phyloP scores from a whole-genome alignment of 176 grass and related monocot genomes.

The Lolium multiflorum region DNA sequence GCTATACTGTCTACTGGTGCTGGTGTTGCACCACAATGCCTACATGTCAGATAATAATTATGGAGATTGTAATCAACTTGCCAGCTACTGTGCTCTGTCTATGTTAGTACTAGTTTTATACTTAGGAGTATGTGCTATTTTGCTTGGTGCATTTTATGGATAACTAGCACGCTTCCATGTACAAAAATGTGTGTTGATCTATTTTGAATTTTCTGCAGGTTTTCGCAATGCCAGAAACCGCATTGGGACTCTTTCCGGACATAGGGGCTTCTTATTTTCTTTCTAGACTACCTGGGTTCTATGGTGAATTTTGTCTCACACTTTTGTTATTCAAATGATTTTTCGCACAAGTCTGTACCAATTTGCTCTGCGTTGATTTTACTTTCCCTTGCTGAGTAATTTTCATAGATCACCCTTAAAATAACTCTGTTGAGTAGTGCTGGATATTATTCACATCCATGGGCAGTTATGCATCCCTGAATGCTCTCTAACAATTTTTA shows the following conservation, averaged over 20 bases:
- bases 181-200: background rate
- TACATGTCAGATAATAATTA: background rate
- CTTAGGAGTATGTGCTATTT: constrained; percentile 20
- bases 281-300: constrained; percentile 84
- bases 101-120: constrained; percentile 4
- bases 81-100: constrained; percentile 7
- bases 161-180: constrained; percentile 1
- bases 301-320: constrained; percentile 58
- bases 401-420: background rate
- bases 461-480: background rate
- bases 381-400: background rate
- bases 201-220: constrained; percentile 57
- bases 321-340: constrained; percentile 30
- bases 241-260: constrained; percentile 91
- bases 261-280: constrained; percentile 96
- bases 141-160: background rate
- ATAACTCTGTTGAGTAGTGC: background rate
- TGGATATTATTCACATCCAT: constrained; percentile 33
- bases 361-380: background rate
- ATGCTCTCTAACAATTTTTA: constrained; percentile 11
- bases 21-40: constrained; percentile 29
- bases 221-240: constrained; percentile 99
- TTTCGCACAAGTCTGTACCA: constrained; percentile 34
- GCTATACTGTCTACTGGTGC: background rate
- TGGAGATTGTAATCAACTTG: background rate